Evolutionary conservation across 495 filamentous ascomycete species (phyloP).

Genomic region (Penicillium bialowiezense): DNA sequence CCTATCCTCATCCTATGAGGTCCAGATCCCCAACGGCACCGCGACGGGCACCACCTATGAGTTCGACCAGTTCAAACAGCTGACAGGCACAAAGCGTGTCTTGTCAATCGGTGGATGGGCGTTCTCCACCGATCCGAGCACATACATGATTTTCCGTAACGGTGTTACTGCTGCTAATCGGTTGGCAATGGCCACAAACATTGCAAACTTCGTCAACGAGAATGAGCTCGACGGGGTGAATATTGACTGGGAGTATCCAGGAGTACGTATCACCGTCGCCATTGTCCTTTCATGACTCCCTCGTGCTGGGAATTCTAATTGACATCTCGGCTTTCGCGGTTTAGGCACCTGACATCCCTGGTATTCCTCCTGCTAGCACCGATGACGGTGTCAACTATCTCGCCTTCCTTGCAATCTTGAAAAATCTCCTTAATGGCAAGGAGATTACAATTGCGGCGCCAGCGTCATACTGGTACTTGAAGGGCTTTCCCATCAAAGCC

Average conservation of each 20-base stretch:
- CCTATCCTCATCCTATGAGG: conserved; percentile 23
- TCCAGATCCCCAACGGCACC: not conserved
- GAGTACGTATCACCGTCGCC: too few relatives aligned
- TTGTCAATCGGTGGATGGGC: conserved; percentile 50
- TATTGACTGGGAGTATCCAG: conserved; percentile 44
- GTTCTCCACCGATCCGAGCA: conserved; percentile 34
- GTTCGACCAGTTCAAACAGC: too few relatives aligned
- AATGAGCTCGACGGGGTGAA: conserved; percentile 38
- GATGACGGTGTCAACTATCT: conserved; percentile 32
- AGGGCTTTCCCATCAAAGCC: conserved; percentile 24
- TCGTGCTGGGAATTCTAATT: too few relatives aligned
- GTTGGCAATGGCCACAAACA: conserved; percentile 30
- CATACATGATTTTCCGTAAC: conserved; percentile 37
- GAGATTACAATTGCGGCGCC: conserved; percentile 20
- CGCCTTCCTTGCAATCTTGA: conserved; percentile 16
- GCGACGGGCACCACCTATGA: too few relatives aligned
- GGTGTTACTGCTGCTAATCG: conserved; percentile 33
- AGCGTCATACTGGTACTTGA: conserved; percentile 32
- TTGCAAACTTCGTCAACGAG: conserved; percentile 31
- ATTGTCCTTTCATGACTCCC: too few relatives aligned
- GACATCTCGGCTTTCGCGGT: too few relatives aligned
- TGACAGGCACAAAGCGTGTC: conserved; percentile 16
- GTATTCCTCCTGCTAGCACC: conserved; percentile 23
- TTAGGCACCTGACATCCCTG: conserved; percentile 38
- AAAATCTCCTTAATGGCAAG: not conserved